Conservation (phyloP, 2,329 filamentous ascomycete genomes). For the Diplocarpon mali region DNA sequence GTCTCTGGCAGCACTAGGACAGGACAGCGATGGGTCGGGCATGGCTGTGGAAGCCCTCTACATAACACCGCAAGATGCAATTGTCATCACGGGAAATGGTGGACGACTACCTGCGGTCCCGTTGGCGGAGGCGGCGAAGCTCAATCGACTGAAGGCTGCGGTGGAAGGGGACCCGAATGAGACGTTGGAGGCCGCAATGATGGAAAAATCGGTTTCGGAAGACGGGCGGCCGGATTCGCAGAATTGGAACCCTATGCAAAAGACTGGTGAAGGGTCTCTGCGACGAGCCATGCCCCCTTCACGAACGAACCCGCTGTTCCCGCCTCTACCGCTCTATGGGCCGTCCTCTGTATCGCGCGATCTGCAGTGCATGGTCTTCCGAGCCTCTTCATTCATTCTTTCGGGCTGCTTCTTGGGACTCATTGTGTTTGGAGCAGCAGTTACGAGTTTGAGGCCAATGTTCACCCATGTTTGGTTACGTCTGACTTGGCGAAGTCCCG, state of each 20-base stretch:
- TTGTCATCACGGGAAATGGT: constrained; percentile 58
- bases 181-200: constrained; percentile 28
- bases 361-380: constrained; percentile 55
- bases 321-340: constrained; percentile 71
- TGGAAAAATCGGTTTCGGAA: constrained; percentile 26
- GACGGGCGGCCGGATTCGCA: constrained; percentile 19
- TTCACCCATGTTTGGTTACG: constrained; percentile 39
- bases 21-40: constrained; percentile 20
- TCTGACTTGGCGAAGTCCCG: constrained; percentile 48
- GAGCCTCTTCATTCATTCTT: constrained; percentile 59
- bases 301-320: constrained; percentile 71
- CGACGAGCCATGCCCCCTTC: constrained; percentile 46
- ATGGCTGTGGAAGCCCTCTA: constrained; percentile 53
- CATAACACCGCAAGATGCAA: constrained; percentile 59
- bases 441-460: constrained; percentile 50
- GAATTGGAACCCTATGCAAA: constrained; percentile 27
- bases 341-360: constrained; percentile 56
- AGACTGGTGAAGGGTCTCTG: constrained; percentile 37
- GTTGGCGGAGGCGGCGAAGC: constrained; percentile 55
- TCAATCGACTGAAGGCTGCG: constrained; percentile 52
- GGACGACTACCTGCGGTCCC: constrained; percentile 58
- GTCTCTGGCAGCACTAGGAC: constrained; percentile 29
- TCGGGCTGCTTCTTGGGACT: constrained; percentile 67
- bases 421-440: constrained; percentile 63
- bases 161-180: constrained; percentile 22